Base-by-base conservation (phyloP, 1,284 basidiomycete species). In the Fistulinella staudtii region DNA sequence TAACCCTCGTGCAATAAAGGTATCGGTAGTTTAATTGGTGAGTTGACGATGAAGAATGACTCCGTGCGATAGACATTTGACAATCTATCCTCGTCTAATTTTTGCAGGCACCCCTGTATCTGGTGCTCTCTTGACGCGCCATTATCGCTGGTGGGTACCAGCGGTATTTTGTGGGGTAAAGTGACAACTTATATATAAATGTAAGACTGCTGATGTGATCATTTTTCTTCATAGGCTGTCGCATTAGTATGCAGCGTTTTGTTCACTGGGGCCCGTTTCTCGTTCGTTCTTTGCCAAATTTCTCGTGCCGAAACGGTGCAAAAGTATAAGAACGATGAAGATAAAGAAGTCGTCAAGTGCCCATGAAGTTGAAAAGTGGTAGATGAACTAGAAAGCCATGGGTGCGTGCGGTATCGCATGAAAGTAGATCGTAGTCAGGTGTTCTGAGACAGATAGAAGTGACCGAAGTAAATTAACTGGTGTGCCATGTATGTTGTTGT, bases 81-180 rank as follows among this genome's bases (percentile, higher is more conserved):
- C n/a, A n/a, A n/a, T n/a, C n/a, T n/a, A n/a, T n/a, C n/a, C n/a
- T n/a, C n/a, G n/a, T n/a, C n/a, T n/a, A n/a, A 18, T 21, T 37
- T 5, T 4, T 10, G 1, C 28, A 66, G 64, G 64, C 4, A 18
- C 58, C 1, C 64, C 64, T 2, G 61, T 63, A 10, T 60, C 51
- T 20, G 60, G 61, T 27, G 58, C 58, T 11, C 54, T 65, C 13
- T 27, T 66, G 25, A 60, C 60, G 4, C 4, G 13, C 4, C 46
- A 31, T 21, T 63, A 64, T 41, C 37, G 48, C 23, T 66, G 63
- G 64, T 64, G 56, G 58, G 59, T 49, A 2, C 54, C 64, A 4
- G 56, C 48, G 6, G 14, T 60, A 13, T 64, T 66, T 43, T 57
- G 50, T 41, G 58, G 45, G 36, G 63, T 61, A 49, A n/a, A n/a